Evolutionary conservation across 2,329 filamentous ascomycete species (phyloP), one percentile per base, ranked within the genome.

Genomic region (Colletotrichum tamarilloi): DNA sequence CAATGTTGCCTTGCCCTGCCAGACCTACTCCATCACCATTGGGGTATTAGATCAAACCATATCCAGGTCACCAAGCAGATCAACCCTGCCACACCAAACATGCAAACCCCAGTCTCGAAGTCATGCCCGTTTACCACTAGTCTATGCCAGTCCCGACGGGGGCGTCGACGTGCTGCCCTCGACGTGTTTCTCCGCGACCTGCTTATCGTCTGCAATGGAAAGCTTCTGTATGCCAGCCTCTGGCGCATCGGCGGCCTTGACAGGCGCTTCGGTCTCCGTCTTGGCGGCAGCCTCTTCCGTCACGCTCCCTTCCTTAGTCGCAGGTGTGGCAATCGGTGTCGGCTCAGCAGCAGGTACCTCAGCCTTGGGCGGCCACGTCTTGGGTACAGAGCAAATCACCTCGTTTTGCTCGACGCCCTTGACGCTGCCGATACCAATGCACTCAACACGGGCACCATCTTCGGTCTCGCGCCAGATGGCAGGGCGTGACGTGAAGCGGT

Each of bases 401-500:
- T 88, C 87, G 16, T 79, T 78, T 69, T 87, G 83, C 68, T 85
- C 80, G 74, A 84, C 80, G 16, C 87, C 86, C 4, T 83, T 82
- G 63, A 83, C 80, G 65, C 81, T 84, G 2, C 91, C 91, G 9
- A 88, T 83, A 0, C 87, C 87, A 5, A 91, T 60, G 67, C 90
- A 91, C 74, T 88, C 87, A 35, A 91, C 71, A 62, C 82, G 79
- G 63, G 82, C 82, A 19, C 83, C 86, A 58, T 83, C 85, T 3
- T 85, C 84, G 4, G 82, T 80, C n/a, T 87, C 84, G 59, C 85
- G 80, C 91, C 90, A 92, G 75, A 89, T 83, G 78, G 90, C 80
- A 1, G 91, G 90, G 0, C 90, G 90, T 4, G 81, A 78, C 0
- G 89, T 90, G 77, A 92, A 91, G 2, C 81, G 81, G n/a, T 80